phyloP scores from a whole-genome alignment of 306 rosid genomes.

The Bauhinia variegata region DNA sequence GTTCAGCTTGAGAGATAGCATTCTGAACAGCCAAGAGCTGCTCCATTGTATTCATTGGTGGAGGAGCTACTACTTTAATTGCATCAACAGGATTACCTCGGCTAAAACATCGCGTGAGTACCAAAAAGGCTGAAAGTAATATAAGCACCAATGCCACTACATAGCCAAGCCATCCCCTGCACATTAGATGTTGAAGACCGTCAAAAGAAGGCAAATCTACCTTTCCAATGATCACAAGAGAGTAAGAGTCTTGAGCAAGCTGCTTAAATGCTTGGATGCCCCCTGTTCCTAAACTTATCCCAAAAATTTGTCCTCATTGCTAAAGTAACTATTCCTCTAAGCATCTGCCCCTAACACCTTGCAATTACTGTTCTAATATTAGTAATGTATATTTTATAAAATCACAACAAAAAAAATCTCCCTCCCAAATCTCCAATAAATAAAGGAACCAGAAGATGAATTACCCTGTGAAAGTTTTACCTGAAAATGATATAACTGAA shows the following conservation, averaged over 20 bases:
- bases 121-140: constrained; percentile 67
- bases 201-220: constrained; percentile 23
- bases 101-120: constrained; percentile 56
- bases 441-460: constrained; percentile 21
- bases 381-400: constrained; percentile 6
- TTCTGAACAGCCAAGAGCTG: constrained; percentile 94
- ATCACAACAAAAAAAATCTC: background rate
- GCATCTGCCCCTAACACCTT: too few species aligned
- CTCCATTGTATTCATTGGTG: constrained; percentile 87
- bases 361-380: constrained; percentile 9
- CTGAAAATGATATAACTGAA: constrained; percentile 77
- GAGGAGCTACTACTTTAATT: constrained; percentile 79
- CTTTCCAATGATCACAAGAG: background rate
- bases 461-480: constrained; percentile 47
- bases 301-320: constrained; percentile 8
- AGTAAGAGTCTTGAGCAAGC: background rate
- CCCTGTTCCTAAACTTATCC: constrained; percentile 1
- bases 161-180: constrained; percentile 88
- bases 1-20: constrained; percentile 78
- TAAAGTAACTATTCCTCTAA: constrained; percentile 8
- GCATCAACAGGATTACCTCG: constrained; percentile 58
- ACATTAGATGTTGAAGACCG: constrained; percentile 32
- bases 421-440: constrained; percentile 6
- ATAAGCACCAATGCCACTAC: constrained; percentile 53
- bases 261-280: background rate